A percentile compares a stretch with the other conserved stretches of the same genome.
Conservation (phyloP, 805 yeast species). For the Sugiyamaella lignohabitans region DNA sequence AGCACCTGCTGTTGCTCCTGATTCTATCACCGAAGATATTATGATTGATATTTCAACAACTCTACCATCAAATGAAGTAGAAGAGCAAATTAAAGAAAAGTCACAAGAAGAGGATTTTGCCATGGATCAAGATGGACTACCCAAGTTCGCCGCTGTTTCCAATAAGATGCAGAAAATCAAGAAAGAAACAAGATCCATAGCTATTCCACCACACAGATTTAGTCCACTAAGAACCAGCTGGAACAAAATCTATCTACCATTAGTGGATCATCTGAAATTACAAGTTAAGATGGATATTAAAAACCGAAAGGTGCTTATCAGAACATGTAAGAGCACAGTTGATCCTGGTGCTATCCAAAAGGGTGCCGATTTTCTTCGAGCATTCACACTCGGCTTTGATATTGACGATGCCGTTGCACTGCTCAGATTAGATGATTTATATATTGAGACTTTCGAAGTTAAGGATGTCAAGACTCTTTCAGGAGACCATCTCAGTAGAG, state of each 20-base stretch:
- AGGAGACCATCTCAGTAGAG: conserved; percentile 97
- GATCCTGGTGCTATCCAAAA: conserved; percentile 95
- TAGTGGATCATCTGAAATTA: conserved; percentile 88
- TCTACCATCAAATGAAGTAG: conserved; percentile 4
- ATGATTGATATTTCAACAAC: conserved; percentile 37
- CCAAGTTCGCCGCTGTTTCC: conserved; percentile 73
- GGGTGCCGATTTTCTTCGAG: conserved; percentile 95
- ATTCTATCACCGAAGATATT: conserved; percentile 14
- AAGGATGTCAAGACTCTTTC: conserved; percentile 93
- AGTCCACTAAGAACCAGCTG: conserved; percentile 84
- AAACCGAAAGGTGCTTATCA: conserved; percentile 72
- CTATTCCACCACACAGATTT: conserved; percentile 97
- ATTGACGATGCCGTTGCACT: conserved; percentile 95
- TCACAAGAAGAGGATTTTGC: conserved; percentile 34
- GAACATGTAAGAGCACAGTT: conserved; percentile 73
- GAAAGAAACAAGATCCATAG: conserved; percentile 78
- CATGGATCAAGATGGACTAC: conserved; percentile 84
- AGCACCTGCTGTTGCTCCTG: not conserved
- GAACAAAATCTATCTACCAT: conserved; percentile 92
- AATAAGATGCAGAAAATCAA: conserved; percentile 59
- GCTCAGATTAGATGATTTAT: conserved; percentile 87
- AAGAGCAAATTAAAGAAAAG: conserved; percentile 21
- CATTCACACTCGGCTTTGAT: conserved; percentile 94
- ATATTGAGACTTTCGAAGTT: conserved; percentile 93
- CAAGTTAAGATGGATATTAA: conserved; percentile 90